Evolutionary conservation across 495 filamentous ascomycete species (phyloP).

Genomic region (Penicillium dipodomyicola): DNA sequence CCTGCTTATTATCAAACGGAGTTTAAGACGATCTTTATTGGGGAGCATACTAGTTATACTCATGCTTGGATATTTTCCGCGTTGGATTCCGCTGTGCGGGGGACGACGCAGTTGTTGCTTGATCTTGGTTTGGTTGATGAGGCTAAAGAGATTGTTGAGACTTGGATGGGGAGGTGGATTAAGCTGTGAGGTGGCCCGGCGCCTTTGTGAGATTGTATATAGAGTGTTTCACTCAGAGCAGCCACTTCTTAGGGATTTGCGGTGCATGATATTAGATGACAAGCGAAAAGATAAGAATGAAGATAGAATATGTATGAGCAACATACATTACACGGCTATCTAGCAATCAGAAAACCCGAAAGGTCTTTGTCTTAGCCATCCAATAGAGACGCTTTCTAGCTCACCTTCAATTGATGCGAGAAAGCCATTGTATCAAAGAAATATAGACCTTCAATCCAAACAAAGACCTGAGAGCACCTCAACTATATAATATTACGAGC

Average conservation of each 20-base stretch:
- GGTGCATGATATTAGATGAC: not conserved
- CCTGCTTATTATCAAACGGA: conserved; percentile 70
- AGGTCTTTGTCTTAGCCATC: not conserved
- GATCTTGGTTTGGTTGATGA: conserved; percentile 69
- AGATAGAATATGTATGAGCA: not conserved
- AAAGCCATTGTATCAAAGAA: not conserved
- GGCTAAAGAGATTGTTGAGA: conserved; percentile 59
- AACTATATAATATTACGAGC: not conserved
- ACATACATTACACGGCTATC: not conserved
- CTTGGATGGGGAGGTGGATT: conserved; percentile 70
- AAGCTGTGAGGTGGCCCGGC: conserved; percentile 17
- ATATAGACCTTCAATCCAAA: not conserved
- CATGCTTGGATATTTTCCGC: conserved; percentile 72
- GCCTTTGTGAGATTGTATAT: not conserved
- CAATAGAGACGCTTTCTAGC: not conserved
- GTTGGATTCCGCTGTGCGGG: conserved; percentile 63
- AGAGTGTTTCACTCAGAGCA: not conserved
- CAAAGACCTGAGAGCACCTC: not conserved
- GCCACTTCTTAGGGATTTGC: not conserved
- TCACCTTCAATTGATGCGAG: not conserved
- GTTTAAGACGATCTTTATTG: conserved; percentile 63
- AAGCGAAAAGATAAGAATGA: not conserved
- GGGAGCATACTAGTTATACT: conserved; percentile 72
- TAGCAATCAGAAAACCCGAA: not conserved
- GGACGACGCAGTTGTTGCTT: conserved; percentile 61